Conservation (phyloP, 805 yeast species). For the Danielia oregonensis region DNA sequence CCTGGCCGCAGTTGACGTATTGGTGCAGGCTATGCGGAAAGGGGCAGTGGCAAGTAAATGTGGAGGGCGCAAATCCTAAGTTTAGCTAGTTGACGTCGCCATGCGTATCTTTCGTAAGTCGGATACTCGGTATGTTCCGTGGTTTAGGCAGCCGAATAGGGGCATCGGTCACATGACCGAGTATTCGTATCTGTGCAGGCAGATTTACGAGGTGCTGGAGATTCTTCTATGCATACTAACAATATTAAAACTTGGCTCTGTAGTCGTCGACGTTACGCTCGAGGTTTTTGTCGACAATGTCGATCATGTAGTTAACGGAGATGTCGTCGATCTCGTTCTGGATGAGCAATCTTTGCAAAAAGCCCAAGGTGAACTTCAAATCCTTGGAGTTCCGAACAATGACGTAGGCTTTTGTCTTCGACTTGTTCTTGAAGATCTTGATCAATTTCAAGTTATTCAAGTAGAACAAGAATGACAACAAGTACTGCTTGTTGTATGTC, state of each 20-base stretch:
- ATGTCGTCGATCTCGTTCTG: conserved; percentile 14
- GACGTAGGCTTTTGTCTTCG: conserved; percentile 39
- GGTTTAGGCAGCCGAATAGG: too few relatives aligned
- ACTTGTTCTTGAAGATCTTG: conserved; percentile 37
- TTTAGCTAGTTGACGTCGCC: too few relatives aligned
- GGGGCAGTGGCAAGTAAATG: too few relatives aligned
- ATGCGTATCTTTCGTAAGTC: too few relatives aligned
- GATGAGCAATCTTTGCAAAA: conserved; percentile 19
- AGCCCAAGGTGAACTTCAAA: conserved; percentile 21
- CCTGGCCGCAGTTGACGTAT: too few relatives aligned
- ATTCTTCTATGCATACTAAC: too few relatives aligned
- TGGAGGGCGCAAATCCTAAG: too few relatives aligned
- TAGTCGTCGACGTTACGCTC: conserved; percentile 11
- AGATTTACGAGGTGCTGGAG: too few relatives aligned
- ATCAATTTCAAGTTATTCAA: conserved; percentile 32
- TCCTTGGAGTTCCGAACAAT: conserved; percentile 26
- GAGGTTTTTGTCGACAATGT: conserved; percentile 29
- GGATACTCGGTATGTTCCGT: too few relatives aligned
- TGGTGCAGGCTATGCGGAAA: too few relatives aligned
- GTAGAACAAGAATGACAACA: conserved; percentile 37
- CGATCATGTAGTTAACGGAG: conserved; percentile 28
- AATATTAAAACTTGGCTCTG: conserved; percentile 1
- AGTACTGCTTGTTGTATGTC: conserved; percentile 39
- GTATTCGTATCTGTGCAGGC: too few relatives aligned
- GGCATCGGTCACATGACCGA: not conserved